phyloP scores from a whole-genome alignment of 1,139 yeast genomes.

The Scheffersomyces insectosa region DNA sequence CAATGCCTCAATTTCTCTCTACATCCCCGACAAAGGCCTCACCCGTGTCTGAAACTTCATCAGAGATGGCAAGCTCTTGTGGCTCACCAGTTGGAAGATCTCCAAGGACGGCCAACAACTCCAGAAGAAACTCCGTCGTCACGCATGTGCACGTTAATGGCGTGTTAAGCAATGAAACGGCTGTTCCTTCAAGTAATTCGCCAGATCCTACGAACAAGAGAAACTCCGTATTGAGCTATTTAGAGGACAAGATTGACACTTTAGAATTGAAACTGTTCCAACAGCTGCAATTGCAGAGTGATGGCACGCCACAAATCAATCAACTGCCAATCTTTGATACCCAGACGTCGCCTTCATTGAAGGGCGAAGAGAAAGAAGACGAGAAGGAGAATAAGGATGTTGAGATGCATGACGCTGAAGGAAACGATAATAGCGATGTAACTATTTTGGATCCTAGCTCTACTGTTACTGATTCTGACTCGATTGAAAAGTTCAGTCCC shows the following conservation, averaged over 20 bases:
- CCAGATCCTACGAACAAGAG: slow-evolving; percentile 33
- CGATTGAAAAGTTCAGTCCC: too few species aligned
- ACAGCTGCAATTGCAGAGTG: slow-evolving; percentile 22
- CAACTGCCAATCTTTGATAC: slow-evolving; percentile 31
- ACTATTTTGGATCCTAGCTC: slow-evolving; percentile 4
- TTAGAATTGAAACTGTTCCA: slow-evolving; percentile 33
- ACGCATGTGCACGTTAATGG: slow-evolving; percentile 52
- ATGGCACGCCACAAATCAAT: slow-evolving; percentile 30
- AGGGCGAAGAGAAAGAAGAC: slow-evolving; percentile 5
- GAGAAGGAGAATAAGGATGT: slow-evolving; percentile 4
- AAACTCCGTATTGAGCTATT: slow-evolving; percentile 45
- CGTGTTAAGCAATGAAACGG: slow-evolving; percentile 38
- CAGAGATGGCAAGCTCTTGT: slow-evolving; percentile 9
- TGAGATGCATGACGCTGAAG: background rate
- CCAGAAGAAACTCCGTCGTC: slow-evolving; percentile 46
- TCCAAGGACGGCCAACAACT: slow-evolving; percentile 8
- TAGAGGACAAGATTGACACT: slow-evolving; percentile 49
- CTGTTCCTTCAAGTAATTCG: slow-evolving; percentile 13
- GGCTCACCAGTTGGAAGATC: slow-evolving; percentile 10
- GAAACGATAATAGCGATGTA: slow-evolving; percentile 1
- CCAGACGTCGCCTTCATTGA: slow-evolving; percentile 15
- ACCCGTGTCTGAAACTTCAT: slow-evolving; percentile 17
- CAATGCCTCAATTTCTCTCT: slow-evolving; percentile 39
- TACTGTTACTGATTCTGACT: background rate
- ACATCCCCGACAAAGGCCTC: slow-evolving; percentile 38